Base-by-base conservation (phyloP, 352 stramenopile species). In the Elongisporangium senticosum region DNA sequence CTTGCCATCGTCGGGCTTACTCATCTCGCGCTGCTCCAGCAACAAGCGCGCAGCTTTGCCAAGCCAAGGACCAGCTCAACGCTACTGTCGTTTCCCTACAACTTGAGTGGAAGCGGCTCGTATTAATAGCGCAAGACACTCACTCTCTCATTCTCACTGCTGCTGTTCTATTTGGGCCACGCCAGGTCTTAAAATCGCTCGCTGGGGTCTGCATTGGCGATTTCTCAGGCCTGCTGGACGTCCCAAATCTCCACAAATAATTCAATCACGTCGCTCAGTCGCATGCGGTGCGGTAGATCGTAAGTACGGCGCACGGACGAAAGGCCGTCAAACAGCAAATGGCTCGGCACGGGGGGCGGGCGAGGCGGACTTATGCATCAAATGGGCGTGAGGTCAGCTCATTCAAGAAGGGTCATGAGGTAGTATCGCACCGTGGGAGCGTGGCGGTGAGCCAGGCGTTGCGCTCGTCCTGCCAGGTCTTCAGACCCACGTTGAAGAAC, bases 191-290 rank as follows among this genome's bases (percentile, higher is more conserved):
- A 40, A 58, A 51, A 57, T 33, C 33, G 33, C 33, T 43, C 33
- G 39, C 14, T 49, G 53, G 28, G 6, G 4, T 33, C 37, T 60
- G 52, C 22, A 60, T 64, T 64, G 59, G 22, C n/a, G 47, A 53
- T 17, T 17, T 37, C 21, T 48, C 4, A 28, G 61, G 69, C 81
- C 58, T 94, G 82, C 67, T 96, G 86, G 53, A 94, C 82, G 33
- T 96, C 86, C 86, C 86, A 96, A 55, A 96, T 91, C 68, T 96
- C 86, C 28, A 86, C 80, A 65, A 94, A 93, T 48, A 96, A 64
- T 64, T 90, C 83, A 62, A 96, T 88, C 51, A 96, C 73, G 64
- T 96, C 86, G 20, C 73, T 79, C 4, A 96, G 68, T 21, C 74
- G 73, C 86, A 94, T 96, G 59, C 80, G 84, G 24, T 96, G 86